Base-by-base conservation (phyloP, 805 yeast species). In the Pachysolen tannophilus region DNA sequence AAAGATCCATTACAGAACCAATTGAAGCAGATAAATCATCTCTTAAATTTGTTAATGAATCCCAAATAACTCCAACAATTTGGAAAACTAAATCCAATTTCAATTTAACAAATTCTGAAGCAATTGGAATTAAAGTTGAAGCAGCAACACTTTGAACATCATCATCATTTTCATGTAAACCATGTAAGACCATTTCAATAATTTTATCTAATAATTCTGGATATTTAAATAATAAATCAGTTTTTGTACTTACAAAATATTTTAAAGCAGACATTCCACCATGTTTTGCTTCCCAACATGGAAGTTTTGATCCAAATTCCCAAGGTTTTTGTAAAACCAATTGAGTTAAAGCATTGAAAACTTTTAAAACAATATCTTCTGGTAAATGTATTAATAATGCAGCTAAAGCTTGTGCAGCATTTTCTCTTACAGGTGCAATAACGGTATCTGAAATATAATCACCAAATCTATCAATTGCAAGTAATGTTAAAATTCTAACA, bases 131-230 rank as follows among this genome's bases (percentile, higher is more conserved):
- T 34, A 92, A 62, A 1, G 95, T 86, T 3, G 95, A 82, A 1
- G 98, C 97, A 17, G 95, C 87, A 30, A 90, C 96, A 7, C 96
- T 87, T 55, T 94, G 97, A 18, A 92, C 97, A 54, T 92, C 99
- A 55, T 88, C 97, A 47, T 87, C 94, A 36, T 76, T 69, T 43
- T 77, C 78, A 35, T 63, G 58, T 32, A 92, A 61, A 3, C 97
- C 95, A 57, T 83, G 85, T 28, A 92, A 63, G 1, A 92, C 97
- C 72, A 92, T 83, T 28, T 75, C 67, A 3, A 88, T 78, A 1
- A 88, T 87, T 35, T 72, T 71, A 41, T 81, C 81, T 24, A 92
- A 63, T 21, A 78, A 54, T 11, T 75, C 66, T 2, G 75, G 68
- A 35, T 74, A 70, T 9, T 67, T 56, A 21, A 80, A 63, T 16